Percentiles rank a stretch among this genome's conserved stretches.
phyloP scores from a whole-genome alignment of 805 yeast genomes.

The Zygotorulaspora danielsina region DNA sequence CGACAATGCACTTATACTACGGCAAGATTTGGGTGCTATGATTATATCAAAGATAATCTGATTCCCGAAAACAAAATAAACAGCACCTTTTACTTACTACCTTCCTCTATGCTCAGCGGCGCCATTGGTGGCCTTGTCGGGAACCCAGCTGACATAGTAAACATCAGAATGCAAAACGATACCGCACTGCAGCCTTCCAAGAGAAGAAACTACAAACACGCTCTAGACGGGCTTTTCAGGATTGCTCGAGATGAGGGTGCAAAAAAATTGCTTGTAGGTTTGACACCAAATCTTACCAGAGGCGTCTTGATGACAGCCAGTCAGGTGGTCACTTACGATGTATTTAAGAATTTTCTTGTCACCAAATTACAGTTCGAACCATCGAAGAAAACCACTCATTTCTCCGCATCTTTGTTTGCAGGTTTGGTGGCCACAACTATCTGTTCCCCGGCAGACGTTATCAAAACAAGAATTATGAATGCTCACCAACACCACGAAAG shows the following conservation, averaged over 20 bases:
- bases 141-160: conserved; percentile 83
- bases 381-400: conserved; percentile 64
- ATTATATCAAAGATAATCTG: conserved; percentile 58
- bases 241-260: conserved; percentile 59
- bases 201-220: conserved; percentile 72
- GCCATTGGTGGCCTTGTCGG: conserved; percentile 82
- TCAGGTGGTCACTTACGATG: conserved; percentile 83
- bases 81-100: conserved; percentile 56
- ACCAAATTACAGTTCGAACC: conserved; percentile 49
- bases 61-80: conserved; percentile 44
- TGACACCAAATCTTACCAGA: conserved; percentile 70
- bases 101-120: conserved; percentile 83
- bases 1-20: conserved; percentile 90
- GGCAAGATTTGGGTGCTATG: conserved; percentile 83
- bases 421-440: conserved; percentile 88
- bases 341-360: conserved; percentile 61
- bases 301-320: conserved; percentile 88
- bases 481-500: conserved; percentile 40
- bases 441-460: conserved; percentile 89
- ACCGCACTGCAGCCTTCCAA: conserved; percentile 58
- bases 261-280: conserved; percentile 61
- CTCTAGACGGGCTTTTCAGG: conserved; percentile 66
- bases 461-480: conserved; percentile 85
- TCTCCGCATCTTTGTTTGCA: conserved; percentile 71
- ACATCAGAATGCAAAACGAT: conserved; percentile 89